Conservation (phyloP, 2,329 filamentous ascomycete species). For the Fusarium tanahbumbuense region DNA sequence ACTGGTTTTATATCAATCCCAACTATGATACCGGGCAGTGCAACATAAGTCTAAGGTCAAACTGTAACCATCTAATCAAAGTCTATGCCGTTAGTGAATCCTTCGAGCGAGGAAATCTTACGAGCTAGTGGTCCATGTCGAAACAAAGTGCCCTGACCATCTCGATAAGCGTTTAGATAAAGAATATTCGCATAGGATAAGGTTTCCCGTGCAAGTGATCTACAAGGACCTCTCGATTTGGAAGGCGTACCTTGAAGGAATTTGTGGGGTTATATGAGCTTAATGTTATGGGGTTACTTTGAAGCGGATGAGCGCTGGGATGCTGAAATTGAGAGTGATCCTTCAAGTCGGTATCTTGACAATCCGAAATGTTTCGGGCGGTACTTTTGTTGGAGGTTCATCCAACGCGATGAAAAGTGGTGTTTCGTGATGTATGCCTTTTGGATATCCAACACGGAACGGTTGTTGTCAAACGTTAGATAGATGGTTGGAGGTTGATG, state of each 20-base stretch:
- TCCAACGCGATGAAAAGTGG: no score
- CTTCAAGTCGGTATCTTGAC: not conserved
- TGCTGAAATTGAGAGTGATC: not conserved
- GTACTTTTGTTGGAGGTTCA: not conserved
- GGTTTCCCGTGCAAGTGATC: not conserved
- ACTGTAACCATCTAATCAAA: not conserved
- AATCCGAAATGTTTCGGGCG: no score
- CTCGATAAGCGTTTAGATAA: slow-evolving; percentile 5
- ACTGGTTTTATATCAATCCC: not conserved
- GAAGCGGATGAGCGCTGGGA: not conserved
- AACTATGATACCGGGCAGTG: not conserved
- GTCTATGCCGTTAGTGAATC: not conserved
- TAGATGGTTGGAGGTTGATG: not conserved
- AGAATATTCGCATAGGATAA: not conserved
- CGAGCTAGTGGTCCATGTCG: not conserved
- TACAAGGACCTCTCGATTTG: not conserved
- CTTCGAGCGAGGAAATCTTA: not conserved
- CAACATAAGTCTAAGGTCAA: not conserved
- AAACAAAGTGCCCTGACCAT: not conserved
- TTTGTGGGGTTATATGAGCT: slow-evolving; percentile 1
- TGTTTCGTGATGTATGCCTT: no score
- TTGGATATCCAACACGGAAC: not conserved
- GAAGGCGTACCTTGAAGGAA: not conserved
- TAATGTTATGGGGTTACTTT: not conserved
- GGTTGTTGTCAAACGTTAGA: not conserved